Percentiles rank a stretch among this genome's conserved stretches.
These are phyloP conservation scores for Malassezia nana DNA, from an alignment of 1,284 basidiomycete genomes.

Conservation along the genomic window DNA sequence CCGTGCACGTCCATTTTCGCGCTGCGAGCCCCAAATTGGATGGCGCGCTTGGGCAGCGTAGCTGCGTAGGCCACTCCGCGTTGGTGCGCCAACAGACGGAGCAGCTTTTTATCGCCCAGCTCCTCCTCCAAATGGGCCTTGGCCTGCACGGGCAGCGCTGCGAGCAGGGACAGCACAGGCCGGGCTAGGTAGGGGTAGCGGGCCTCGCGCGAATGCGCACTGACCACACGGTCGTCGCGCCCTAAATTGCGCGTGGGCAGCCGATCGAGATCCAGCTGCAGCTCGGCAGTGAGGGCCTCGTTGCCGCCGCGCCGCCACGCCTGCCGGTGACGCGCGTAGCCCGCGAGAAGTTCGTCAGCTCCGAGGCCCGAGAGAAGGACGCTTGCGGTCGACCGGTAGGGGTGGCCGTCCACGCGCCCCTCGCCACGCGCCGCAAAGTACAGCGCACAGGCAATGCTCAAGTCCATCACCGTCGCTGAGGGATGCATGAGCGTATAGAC, in stretches of 20 bases:
- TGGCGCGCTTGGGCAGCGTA: slow-evolving; percentile 69
- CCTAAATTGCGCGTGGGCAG: slow-evolving; percentile 83
- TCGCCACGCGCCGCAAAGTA: slow-evolving; percentile 78
- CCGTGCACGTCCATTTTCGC: slow-evolving; percentile 68
- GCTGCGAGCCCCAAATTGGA: slow-evolving; percentile 88
- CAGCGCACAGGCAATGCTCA: slow-evolving; percentile 82
- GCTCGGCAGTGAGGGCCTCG: slow-evolving; percentile 63
- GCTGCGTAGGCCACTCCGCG: slow-evolving; percentile 53
- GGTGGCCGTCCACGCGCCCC: neutral
- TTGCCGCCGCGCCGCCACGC: slow-evolving; percentile 53
- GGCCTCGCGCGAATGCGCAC: slow-evolving; percentile 76
- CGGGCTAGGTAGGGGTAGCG: slow-evolving; percentile 40
- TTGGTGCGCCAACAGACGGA: slow-evolving; percentile 52
- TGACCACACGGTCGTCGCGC: slow-evolving; percentile 82
- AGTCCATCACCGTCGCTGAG: slow-evolving; percentile 32
- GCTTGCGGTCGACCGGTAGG: slow-evolving; percentile 64
- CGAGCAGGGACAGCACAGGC: slow-evolving; percentile 50
- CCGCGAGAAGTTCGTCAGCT: slow-evolving; percentile 87
- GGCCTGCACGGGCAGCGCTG: slow-evolving; percentile 62
- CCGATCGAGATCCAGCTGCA: slow-evolving; percentile 83
- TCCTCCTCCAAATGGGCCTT: slow-evolving; percentile 58
- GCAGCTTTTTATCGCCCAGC: slow-evolving; percentile 64
- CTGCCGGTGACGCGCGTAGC: slow-evolving; percentile 78
- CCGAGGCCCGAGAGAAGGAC: slow-evolving; percentile 86
- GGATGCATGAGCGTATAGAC: slow-evolving; percentile 30